A percentile compares a stretch with the other conserved stretches of the same genome.
Evolutionary conservation across 768 basidiomycete species (phyloP).

Genomic region (Dentipellis fragilis): DNA sequence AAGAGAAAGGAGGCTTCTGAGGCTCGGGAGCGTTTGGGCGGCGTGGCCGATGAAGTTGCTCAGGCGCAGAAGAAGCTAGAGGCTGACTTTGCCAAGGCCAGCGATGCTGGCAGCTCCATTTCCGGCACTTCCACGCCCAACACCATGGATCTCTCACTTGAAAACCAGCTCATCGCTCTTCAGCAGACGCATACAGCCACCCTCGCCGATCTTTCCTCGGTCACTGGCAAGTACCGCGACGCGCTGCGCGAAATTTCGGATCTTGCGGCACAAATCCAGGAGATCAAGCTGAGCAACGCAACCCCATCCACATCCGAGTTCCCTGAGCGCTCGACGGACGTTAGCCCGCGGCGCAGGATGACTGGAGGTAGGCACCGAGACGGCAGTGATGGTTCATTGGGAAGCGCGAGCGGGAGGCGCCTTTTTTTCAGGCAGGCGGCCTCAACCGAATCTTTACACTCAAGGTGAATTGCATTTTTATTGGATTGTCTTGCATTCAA

Average conservation of each 20-base stretch:
- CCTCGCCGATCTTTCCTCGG: slow-evolving; percentile 65
- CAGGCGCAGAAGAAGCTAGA: slow-evolving; percentile 62
- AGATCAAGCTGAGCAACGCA: slow-evolving; percentile 60
- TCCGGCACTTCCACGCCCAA: slow-evolving; percentile 21
- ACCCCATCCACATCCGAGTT: slow-evolving; percentile 27
- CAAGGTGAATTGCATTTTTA: slow-evolving; percentile 42
- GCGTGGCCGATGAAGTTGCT: slow-evolving; percentile 60
- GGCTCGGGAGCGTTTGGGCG: slow-evolving; percentile 55
- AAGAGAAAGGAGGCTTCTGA: slow-evolving; percentile 60
- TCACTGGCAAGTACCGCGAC: slow-evolving; percentile 78
- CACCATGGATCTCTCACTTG: slow-evolving; percentile 30
- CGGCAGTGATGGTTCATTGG: slow-evolving; percentile 30
- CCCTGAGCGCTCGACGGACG: slow-evolving; percentile 36
- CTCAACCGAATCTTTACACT: slow-evolving; percentile 81
- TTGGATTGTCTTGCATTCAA: not conserved
- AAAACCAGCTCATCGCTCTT: slow-evolving; percentile 61
- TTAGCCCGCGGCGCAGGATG: slow-evolving; percentile 38
- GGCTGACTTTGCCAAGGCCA: slow-evolving; percentile 18
- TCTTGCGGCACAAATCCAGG: slow-evolving; percentile 83
- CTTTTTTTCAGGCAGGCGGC: slow-evolving; percentile 85
- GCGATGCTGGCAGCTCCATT: slow-evolving; percentile 18
- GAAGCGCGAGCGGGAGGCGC: slow-evolving; percentile 45
- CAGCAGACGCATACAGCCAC: slow-evolving; percentile 77
- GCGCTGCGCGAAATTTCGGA: slow-evolving; percentile 90
- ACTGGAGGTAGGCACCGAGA: slow-evolving; percentile 42